These are phyloP conservation scores for Aristolochia contorta DNA, from an alignment of 164 flowering plant species.

Conservation along the genomic window DNA sequence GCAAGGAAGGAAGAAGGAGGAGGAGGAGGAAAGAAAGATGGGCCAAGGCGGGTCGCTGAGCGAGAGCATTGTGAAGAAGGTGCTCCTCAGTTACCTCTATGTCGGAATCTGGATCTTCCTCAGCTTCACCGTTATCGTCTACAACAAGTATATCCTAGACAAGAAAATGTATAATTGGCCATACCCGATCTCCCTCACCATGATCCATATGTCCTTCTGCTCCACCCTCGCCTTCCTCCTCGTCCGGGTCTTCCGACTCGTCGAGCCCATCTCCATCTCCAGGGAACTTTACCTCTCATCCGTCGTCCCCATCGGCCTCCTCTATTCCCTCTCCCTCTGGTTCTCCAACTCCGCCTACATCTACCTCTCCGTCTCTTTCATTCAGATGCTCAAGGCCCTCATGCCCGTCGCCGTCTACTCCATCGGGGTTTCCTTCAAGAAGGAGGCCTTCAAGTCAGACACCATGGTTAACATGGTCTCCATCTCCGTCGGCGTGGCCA, in stretches of 20 bases:
- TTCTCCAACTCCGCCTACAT: constrained; percentile 43
- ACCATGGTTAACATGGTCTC: constrained; percentile 33
- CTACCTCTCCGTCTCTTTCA: constrained; percentile 37
- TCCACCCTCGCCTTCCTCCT: constrained; percentile 31
- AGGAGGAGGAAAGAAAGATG: no score
- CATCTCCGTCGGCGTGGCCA: constrained; percentile 35
- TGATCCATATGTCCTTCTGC: constrained; percentile 43
- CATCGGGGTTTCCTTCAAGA: constrained; percentile 23
- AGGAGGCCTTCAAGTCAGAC: constrained; percentile 21
- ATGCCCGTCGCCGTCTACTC: constrained; percentile 50
- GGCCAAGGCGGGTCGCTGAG: constrained; percentile 25
- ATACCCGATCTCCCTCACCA: constrained; percentile 37
- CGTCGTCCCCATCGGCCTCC: constrained; percentile 39
- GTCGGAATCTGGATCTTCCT: constrained; percentile 44
- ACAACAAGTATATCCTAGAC: constrained; percentile 51
- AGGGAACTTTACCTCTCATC: constrained; percentile 29
- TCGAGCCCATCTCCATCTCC: constrained; percentile 33
- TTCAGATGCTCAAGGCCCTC: constrained; percentile 43
- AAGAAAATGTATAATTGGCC: constrained; percentile 43
- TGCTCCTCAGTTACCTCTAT: constrained; percentile 34
- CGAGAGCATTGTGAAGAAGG: constrained; percentile 25
- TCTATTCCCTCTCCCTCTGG: constrained; percentile 33
- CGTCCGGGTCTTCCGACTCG: constrained; percentile 27
- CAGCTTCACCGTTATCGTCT: constrained; percentile 38
- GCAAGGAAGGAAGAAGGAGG: no score